phyloP scores from a whole-genome alignment of 306 rosid genomes.

The Datisca glomerata region DNA sequence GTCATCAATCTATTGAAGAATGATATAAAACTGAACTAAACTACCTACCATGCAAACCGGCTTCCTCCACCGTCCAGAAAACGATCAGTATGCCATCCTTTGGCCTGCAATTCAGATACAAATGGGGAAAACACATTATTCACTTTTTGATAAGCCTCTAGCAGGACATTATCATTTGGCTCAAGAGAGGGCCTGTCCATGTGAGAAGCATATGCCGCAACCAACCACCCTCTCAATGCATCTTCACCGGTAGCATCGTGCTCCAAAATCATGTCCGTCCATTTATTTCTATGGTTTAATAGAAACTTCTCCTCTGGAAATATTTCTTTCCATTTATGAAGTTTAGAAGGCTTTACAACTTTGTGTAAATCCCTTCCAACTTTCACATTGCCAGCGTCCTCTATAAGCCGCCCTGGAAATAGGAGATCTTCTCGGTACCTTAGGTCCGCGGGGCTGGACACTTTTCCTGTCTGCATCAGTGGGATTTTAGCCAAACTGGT shows the following conservation, averaged over 20 bases:
- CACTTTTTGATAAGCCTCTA: slow-evolving; percentile 69
- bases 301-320: slow-evolving; percentile 74
- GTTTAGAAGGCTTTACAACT: slow-evolving; percentile 62
- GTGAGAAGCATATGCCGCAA: slow-evolving; percentile 63
- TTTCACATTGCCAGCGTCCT: slow-evolving; percentile 75
- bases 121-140: slow-evolving; percentile 44
- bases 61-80: slow-evolving; percentile 78
- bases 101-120: slow-evolving; percentile 53
- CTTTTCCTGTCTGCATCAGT: slow-evolving; percentile 35
- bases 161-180: slow-evolving; percentile 24
- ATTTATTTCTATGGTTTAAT: slow-evolving; percentile 29
- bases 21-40: too few relatives aligned
- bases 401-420: slow-evolving; percentile 49
- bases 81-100: slow-evolving; percentile 96
- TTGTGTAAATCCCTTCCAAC: slow-evolving; percentile 56
- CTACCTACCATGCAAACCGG: slow-evolving; percentile 53
- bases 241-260: slow-evolving; percentile 79
- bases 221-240: slow-evolving; percentile 92
- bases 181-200: slow-evolving; percentile 27
- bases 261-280: slow-evolving; percentile 74
- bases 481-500: too few relatives aligned
- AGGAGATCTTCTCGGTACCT: slow-evolving; percentile 76
- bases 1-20: too few relatives aligned
- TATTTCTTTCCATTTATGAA: slow-evolving; percentile 38
- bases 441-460: slow-evolving; percentile 78